A percentile compares a stretch with the other conserved stretches of the same genome.
Evolutionary conservation across 495 filamentous ascomycete genomes (phyloP).

Genomic region (Hypoxylon lienhwacheense): DNA sequence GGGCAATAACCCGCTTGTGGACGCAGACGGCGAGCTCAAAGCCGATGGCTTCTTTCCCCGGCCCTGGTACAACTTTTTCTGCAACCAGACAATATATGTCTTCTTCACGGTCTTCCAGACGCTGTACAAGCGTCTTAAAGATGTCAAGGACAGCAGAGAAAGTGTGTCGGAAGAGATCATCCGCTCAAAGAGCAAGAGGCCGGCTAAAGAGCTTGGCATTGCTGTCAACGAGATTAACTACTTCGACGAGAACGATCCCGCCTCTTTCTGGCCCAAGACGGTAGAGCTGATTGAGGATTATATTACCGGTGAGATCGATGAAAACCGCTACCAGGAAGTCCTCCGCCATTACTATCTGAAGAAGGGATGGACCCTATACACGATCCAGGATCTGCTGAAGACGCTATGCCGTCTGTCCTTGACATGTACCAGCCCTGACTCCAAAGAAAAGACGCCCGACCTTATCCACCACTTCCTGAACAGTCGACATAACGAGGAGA

Average conservation of each 20-base stretch:
- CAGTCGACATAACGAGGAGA: slow-evolving; percentile 76
- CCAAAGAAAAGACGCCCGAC: slow-evolving; percentile 87
- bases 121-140: slow-evolving; percentile 77
- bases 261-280: slow-evolving; percentile 55
- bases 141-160: slow-evolving; percentile 75
- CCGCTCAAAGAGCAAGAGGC: slow-evolving; percentile 68
- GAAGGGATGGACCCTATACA: slow-evolving; percentile 87
- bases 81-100: slow-evolving; percentile 84
- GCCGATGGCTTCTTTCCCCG: slow-evolving; percentile 81
- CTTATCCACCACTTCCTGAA: slow-evolving; percentile 80
- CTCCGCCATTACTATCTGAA: slow-evolving; percentile 86
- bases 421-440: slow-evolving; percentile 73
- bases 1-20: slow-evolving; percentile 44
- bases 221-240: slow-evolving; percentile 54
- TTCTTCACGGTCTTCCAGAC: slow-evolving; percentile 92
- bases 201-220: slow-evolving; percentile 77
- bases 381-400: slow-evolving; percentile 79
- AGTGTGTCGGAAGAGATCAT: slow-evolving; percentile 71
- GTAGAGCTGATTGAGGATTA: slow-evolving; percentile 77
- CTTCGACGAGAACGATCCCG: slow-evolving; percentile 47
- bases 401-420: slow-evolving; percentile 74
- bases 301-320: slow-evolving; percentile 80
- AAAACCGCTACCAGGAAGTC: slow-evolving; percentile 79
- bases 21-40: slow-evolving; percentile 63
- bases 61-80: slow-evolving; percentile 80